Evolutionary conservation across 2,329 filamentous ascomycete genomes (phyloP), one percentile per base, ranked within the genome.

Genomic region (Aspergillus quadricinctus): DNA sequence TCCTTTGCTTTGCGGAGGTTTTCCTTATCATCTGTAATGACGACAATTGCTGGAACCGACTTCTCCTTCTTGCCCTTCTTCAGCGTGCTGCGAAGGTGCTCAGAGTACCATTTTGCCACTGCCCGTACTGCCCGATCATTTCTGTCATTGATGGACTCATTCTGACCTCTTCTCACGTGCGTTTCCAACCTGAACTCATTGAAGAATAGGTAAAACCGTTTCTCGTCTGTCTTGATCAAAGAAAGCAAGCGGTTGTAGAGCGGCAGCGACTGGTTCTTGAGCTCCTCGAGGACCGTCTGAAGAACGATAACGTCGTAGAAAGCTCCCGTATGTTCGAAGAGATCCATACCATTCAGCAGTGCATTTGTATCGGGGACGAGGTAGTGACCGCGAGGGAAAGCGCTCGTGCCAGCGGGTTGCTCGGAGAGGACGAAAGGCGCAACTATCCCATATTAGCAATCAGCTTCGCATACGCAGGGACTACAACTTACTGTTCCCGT

Each of bases 191-290:
- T 85, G 70, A 99, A 99, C 67, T 99, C 94, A 73, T 99, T 99
- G 83, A 97, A 97, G 73, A 99, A 99, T 52, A 99, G 90, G 69
- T 97, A 97, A 72, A 96, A 97, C 54, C 93, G 86, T 80, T 99
- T 99, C 63, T 96, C 92, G 66, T 96, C 92, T 69, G 93, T 96
- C 75, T 93, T 96, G 41, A 92, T 96, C 61, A 99, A 80, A 23
- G 89, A 87, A 63, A 97, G 85, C 50, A 99, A 80, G 41, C 94
- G 89, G 73, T 97, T 97, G 78, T 97, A 99, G 40, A 99, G 84
- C 45, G 94, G 94, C 59, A 97, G 76, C 11, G 93, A 97, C 65
- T 92, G 86, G 72, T 97, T 96, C 70, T 92, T 90, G 58, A 99
- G 83, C 77, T 99, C 94, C 75, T 99, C 94, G 14, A 99, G 84